Conservation (phyloP, 2,329 filamentous ascomycete species). For the Hypoxylon rubiginosum region DNA sequence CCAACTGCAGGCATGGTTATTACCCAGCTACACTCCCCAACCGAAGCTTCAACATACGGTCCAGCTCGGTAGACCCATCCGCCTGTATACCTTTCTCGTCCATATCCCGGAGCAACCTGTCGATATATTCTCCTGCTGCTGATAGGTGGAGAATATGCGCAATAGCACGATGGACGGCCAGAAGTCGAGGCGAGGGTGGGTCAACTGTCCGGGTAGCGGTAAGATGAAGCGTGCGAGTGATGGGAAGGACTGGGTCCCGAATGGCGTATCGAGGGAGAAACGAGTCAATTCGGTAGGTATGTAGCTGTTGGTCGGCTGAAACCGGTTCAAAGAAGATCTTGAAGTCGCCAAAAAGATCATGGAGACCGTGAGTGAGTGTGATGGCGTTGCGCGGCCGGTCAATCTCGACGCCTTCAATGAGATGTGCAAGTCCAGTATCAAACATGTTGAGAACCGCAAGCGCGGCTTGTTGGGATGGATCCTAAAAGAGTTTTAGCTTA, state of each 20-base stretch:
- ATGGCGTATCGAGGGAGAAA: slow-evolving; percentile 35
- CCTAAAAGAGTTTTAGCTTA: slow-evolving; percentile 22
- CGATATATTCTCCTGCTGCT: slow-evolving; percentile 50
- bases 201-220: slow-evolving; percentile 47
- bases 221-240: slow-evolving; percentile 49
- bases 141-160: slow-evolving; percentile 53
- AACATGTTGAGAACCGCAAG: slow-evolving; percentile 60
- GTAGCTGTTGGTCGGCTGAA: slow-evolving; percentile 36
- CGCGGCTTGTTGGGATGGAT: slow-evolving; percentile 50
- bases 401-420: slow-evolving; percentile 57
- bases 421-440: slow-evolving; percentile 51
- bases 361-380: slow-evolving; percentile 48
- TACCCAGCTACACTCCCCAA: background rate
- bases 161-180: slow-evolving; percentile 53
- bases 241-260: slow-evolving; percentile 41
- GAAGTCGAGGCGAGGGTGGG: slow-evolving; percentile 51
- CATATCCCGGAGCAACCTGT: slow-evolving; percentile 47
- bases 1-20: background rate
- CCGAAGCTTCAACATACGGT: background rate
- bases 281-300: slow-evolving; percentile 47
- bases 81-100: slow-evolving; percentile 30
- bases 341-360: slow-evolving; percentile 52
- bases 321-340: slow-evolving; percentile 50
- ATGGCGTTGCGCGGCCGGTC: slow-evolving; percentile 58
- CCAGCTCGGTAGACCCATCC: slow-evolving; percentile 37